Base-by-base conservation (phyloP, 73 alveolate genomes). In the Paramecium tetraurelia region DNA sequence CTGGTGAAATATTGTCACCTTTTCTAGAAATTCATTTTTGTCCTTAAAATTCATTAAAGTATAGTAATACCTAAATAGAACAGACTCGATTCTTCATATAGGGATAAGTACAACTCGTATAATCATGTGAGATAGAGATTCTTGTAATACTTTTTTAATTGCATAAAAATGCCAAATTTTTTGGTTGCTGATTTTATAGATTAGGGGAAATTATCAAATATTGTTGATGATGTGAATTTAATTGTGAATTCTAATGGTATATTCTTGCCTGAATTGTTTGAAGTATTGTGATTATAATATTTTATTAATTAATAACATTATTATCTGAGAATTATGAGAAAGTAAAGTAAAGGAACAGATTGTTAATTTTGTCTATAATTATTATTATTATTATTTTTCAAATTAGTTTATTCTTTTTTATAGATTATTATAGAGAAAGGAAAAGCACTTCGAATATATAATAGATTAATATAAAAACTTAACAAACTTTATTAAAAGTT, bases 11-110 rank as follows among this genome's bases (percentile, higher is more conserved):
- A 16, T 68, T 27, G 24, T 68, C 84, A 24, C 84, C 84, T 75
- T 75, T 75, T 36, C n/a, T 75, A 36, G 87, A 75, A 75, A 75
- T 75, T 75, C 87, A 75, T 75, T 75, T 75, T 44, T 21, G 48
- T 36, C 68, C 87, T 1, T 16, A 53, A 18, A 53, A 53, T 53
- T 53, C 69, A 18, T 53, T 53, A 16, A 53, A 53, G 69, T 53
- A 53, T 18, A 12, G 27, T 31, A 48, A 16, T 48, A 48, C 6
- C 21, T 53, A 33, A 20, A 12, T 36, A 75, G 12, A 31, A 75
- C 2, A 75, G 87, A 36, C 68, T 31, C 14, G 68, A 75, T 75
- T 36, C 57, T 20, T n/a, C 5, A 75, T 75, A 75, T 18, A 75
- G 21, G 35, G 40, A 75, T 14, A 75, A 75, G 29, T 75, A 75